Base-by-base conservation (phyloP, 495 filamentous ascomycete genomes). In the Aspergillus panamensis region DNA sequence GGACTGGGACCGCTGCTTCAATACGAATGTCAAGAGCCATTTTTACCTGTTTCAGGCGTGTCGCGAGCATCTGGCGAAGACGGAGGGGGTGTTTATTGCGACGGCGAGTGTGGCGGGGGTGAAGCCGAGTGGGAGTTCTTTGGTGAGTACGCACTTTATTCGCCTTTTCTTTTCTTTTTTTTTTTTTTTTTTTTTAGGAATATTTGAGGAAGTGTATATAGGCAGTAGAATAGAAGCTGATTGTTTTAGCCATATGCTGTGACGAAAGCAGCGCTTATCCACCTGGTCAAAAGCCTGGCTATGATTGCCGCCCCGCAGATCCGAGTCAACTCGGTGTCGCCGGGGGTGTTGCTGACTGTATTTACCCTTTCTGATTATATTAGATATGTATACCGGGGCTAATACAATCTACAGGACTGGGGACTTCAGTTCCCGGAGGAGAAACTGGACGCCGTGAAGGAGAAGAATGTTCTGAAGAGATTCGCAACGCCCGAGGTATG, bases 1-100 rank as follows among this genome's bases (percentile, higher is more conserved):
- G 3, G 51, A 53, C 35, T 53, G 51, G 51, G 51, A 53, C 25
- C 19, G 35, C 2, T 53, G 51, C 17, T 53, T 53, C 13, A 17
- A 42, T 6, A n/a, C 43, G 20, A 53, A 53, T 43, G 51, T 53
- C 17, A 53, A 53, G 33, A 53, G 51, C 13, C 51, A 53, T 44
- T 53, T 53, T 8, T 33, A 43, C 9, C 37, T 53, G 51, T 43
- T 53, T 14, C 51, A 43, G 17, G 51, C 51, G 20, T 40, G 20
- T 40, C 51, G 39, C 4, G 29, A 6, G 39, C 29, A 53, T 53
- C 37, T 53, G n/a, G 51, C 43, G 14, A 9, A 7, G 1, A 44
- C 35, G 4, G 51, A 44, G 35, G 51, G 51, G 7, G 35, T 12
- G 1, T 53, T 53, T 29, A 43, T 53, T 21, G 51, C 51, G 5